Percentiles rank a stretch among this genome's conserved stretches.
Evolutionary conservation across 2,329 filamentous ascomycete species (phyloP).

Genomic region (Trichoderma sp.): DNA sequence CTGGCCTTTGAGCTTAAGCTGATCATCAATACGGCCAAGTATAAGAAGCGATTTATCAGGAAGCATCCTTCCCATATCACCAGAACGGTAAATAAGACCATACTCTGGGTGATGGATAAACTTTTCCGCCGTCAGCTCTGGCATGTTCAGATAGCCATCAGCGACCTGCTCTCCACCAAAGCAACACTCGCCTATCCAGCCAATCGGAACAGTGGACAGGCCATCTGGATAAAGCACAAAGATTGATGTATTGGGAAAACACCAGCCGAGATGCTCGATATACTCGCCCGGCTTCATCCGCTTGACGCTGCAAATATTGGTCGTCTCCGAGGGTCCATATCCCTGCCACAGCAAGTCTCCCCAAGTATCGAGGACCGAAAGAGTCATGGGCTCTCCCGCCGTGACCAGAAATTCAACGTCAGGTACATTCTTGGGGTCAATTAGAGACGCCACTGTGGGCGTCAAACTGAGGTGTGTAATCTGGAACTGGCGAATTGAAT

Average conservation of each 20-base stretch:
- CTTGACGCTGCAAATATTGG: conserved; percentile 81
- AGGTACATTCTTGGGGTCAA: conserved; percentile 69
- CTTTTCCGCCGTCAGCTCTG: conserved; percentile 61
- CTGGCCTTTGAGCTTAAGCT: conserved; percentile 80
- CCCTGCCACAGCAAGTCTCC: conserved; percentile 70
- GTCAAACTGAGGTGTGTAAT: conserved; percentile 85
- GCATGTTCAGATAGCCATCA: conserved; percentile 69
- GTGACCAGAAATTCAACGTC: conserved; percentile 74
- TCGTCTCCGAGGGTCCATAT: conserved; percentile 84
- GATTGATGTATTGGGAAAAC: conserved; percentile 74
- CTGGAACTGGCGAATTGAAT: conserved; percentile 60
- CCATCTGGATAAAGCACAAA: conserved; percentile 57
- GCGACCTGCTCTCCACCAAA: conserved; percentile 84
- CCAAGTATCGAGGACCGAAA: conserved; percentile 71
- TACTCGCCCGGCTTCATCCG: conserved; percentile 58
- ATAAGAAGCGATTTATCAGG: conserved; percentile 75
- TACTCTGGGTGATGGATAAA: conserved; percentile 69
- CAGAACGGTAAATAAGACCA: conserved; percentile 78
- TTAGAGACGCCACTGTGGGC: conserved; percentile 77
- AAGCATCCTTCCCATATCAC: conserved; percentile 79
- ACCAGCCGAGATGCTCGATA: conserved; percentile 74
- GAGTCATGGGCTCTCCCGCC: conserved; percentile 77
- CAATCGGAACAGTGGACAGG: conserved; percentile 61
- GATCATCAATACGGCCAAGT: conserved; percentile 71
- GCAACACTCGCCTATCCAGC: conserved; percentile 79